Evolutionary conservation across 371 early-diverging fungal genomes (phyloP).

Genomic region (Mortierella sp.): DNA sequence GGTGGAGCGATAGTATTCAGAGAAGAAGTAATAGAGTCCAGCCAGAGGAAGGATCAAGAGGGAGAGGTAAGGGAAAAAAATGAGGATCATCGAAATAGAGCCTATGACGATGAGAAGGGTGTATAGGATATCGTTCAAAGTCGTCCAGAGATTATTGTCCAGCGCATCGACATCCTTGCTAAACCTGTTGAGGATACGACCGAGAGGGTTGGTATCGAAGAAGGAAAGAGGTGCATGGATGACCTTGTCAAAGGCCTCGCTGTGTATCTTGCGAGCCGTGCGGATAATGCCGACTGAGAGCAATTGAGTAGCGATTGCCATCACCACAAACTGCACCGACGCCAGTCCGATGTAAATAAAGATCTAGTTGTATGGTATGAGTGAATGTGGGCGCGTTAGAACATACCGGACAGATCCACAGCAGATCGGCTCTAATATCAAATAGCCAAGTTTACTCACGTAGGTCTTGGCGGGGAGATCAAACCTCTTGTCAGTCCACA

Average conservation of each 20-base stretch:
- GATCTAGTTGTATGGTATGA: conserved; percentile 22
- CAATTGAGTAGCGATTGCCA: conserved; percentile 28
- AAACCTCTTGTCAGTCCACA: conserved; percentile 29
- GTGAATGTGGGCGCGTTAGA: background rate
- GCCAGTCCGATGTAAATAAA: conserved; percentile 48
- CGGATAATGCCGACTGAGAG: conserved; percentile 29
- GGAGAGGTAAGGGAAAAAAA: conserved; percentile 20
- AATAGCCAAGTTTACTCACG: conserved; percentile 11
- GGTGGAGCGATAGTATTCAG: conserved; percentile 63
- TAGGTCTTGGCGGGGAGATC: conserved; percentile 4
- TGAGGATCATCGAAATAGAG: conserved; percentile 72
- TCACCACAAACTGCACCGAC: conserved; percentile 27
- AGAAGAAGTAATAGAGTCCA: conserved; percentile 13
- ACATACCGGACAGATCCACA: background rate
- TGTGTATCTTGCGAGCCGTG: conserved; percentile 23
- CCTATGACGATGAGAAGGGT: conserved; percentile 74
- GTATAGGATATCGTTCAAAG: conserved; percentile 73
- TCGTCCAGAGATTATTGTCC: conserved; percentile 77
- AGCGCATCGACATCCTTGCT: conserved; percentile 54
- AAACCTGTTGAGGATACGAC: conserved; percentile 79
- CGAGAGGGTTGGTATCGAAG: conserved; percentile 87
- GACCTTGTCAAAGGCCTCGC: conserved; percentile 58
- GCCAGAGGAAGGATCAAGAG: conserved; percentile 16
- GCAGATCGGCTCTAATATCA: background rate
- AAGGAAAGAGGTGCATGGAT: conserved; percentile 83